phyloP scores from a whole-genome alignment of 306 rosid species.

The Mucuna pruriens region DNA sequence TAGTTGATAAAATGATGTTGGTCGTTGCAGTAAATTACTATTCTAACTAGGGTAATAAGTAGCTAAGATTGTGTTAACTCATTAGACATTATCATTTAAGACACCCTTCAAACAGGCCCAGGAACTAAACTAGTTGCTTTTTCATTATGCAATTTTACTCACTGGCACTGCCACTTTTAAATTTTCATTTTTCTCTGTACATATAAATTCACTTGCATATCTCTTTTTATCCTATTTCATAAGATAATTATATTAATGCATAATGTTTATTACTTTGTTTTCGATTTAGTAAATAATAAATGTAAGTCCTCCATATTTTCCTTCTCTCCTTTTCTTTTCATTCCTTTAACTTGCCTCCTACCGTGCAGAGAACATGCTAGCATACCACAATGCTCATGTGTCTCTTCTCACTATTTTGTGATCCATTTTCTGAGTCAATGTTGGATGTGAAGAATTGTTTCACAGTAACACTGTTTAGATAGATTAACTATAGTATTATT shows the following conservation, averaged over 20 bases:
- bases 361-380: slow-evolving; percentile 5
- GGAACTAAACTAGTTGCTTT: slow-evolving; percentile 18
- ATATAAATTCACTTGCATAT: background rate
- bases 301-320: background rate
- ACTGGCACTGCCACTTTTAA: background rate
- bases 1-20: slow-evolving; percentile 25
- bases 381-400: slow-evolving; percentile 14
- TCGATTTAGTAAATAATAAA: background rate
- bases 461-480: slow-evolving; percentile 3
- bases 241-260: slow-evolving; percentile 1
- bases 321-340: background rate
- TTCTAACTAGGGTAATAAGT: background rate
- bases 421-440: slow-evolving; percentile 4
- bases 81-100: background rate
- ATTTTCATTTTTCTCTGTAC: slow-evolving; percentile 4
- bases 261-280: background rate
- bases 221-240: background rate
- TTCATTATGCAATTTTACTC: background rate
- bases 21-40: slow-evolving; percentile 3
- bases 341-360: background rate
- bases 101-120: slow-evolving; percentile 22
- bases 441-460: slow-evolving; percentile 28
- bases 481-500: background rate
- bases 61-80: background rate
- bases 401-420: background rate